A percentile compares a stretch with the other conserved stretches of the same genome.
Evolutionary conservation across 1,284 basidiomycete genomes (phyloP).

Genomic region (Takashimella tepidaria): DNA sequence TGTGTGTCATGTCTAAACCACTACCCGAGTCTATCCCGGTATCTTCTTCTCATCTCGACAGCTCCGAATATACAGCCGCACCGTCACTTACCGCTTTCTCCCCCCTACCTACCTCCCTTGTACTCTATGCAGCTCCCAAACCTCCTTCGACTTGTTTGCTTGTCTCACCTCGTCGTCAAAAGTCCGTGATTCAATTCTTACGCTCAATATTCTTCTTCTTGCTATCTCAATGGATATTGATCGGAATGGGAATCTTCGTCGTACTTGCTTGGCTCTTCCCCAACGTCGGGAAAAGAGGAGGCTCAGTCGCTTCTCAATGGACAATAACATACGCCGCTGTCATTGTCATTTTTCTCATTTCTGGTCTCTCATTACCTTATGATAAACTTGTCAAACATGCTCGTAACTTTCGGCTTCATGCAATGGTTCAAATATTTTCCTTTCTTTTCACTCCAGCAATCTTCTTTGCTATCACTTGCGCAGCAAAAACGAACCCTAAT

Average conservation of each 20-base stretch:
- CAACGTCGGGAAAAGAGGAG: slow-evolving; percentile 24
- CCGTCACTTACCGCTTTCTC: neutral
- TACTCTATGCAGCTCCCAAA: neutral
- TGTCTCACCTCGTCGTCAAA: neutral
- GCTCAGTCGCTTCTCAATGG: slow-evolving; percentile 22
- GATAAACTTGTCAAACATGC: slow-evolving; percentile 24
- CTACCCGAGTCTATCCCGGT: too few species aligned
- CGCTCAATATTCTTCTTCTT: slow-evolving; percentile 1
- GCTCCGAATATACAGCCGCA: too few species aligned
- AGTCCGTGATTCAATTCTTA: neutral
- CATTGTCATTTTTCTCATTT: slow-evolving; percentile 43
- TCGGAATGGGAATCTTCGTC: slow-evolving; percentile 21
- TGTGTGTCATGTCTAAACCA: too few species aligned
- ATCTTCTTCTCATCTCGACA: too few species aligned
- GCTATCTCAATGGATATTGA: slow-evolving; percentile 21
- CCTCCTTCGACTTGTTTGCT: too few species aligned
- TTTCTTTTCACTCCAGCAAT: slow-evolving; percentile 18
- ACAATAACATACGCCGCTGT: slow-evolving; percentile 35
- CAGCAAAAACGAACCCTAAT: slow-evolving; percentile 23
- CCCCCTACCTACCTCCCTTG: neutral
- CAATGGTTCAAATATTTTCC: slow-evolving; percentile 23
- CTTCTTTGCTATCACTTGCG: slow-evolving; percentile 27
- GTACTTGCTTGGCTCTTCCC: slow-evolving; percentile 30
- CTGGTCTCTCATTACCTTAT: slow-evolving; percentile 34
- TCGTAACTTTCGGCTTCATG: slow-evolving; percentile 25